Conservation (phyloP, 140 eudicot genomes). For the Senecio squalidus region DNA sequence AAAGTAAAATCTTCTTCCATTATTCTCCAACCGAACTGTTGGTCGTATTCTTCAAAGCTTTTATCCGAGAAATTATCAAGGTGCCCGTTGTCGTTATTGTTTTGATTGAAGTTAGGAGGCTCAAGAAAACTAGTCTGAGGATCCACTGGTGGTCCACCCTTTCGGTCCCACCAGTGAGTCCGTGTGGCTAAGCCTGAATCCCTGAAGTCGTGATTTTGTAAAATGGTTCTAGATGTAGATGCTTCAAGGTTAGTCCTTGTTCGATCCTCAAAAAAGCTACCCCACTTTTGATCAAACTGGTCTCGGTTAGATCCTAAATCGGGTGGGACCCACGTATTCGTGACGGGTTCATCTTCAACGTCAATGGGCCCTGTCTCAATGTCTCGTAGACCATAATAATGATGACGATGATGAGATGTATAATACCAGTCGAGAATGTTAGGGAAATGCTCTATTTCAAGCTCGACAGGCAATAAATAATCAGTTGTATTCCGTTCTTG, state of each 20-base stretch:
- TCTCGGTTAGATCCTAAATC: not conserved
- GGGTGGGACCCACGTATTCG: not conserved
- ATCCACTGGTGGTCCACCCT: not conserved
- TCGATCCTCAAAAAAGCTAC: conserved; percentile 7
- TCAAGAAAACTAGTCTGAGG: conserved; percentile 12
- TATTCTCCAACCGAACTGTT: conserved; percentile 1
- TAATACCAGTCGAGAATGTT: conserved; percentile 38
- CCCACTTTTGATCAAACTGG: conserved; percentile 9
- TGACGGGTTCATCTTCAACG: conserved; percentile 22
- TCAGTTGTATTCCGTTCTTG: conserved; percentile 2
- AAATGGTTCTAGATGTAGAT: conserved; percentile 52
- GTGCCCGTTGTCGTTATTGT: not conserved
- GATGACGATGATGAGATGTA: conserved; percentile 37
- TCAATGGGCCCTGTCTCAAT: conserved; percentile 18
- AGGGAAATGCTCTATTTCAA: conserved; percentile 38
- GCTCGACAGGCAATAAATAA: conserved; percentile 40
- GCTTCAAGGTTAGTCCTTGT: conserved; percentile 35
- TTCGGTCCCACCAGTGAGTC: conserved; percentile 72
- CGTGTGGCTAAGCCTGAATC: conserved; percentile 10
- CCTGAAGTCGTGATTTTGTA: conserved; percentile 40
- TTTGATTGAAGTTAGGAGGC: conserved; percentile 6
- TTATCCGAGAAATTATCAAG: not conserved
- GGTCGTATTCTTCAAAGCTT: not conserved
- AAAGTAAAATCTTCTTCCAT: not conserved
- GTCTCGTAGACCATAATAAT: conserved; percentile 14